phyloP scores from a whole-genome alignment of 2,329 filamentous ascomycete species.

The Trichoderma pleuroti region DNA sequence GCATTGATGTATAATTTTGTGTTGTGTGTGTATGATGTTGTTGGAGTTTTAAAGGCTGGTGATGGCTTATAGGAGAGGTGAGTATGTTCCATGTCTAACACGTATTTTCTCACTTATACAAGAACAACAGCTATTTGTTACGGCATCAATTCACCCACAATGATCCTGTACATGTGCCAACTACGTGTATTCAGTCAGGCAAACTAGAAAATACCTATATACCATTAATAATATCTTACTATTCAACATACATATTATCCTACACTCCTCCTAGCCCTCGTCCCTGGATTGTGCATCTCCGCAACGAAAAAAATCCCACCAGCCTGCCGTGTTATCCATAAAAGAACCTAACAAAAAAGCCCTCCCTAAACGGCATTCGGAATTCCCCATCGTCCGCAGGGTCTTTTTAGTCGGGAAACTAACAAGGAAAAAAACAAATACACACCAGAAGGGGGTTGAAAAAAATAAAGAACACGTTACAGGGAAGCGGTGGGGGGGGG shows the following conservation, averaged over 20 bases:
- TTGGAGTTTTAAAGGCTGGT: neutral
- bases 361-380: constrained; percentile 2
- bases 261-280: too few relatives aligned
- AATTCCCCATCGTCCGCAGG: neutral
- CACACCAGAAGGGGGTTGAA: neutral
- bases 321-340: neutral
- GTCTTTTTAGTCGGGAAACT: neutral
- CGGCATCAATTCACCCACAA: neutral
- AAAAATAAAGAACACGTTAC: neutral
- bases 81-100: neutral
- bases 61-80: neutral
- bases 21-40: neutral
- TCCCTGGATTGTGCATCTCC: neutral
- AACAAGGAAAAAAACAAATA: neutral
- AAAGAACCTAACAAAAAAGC: neutral
- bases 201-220: too few relatives aligned
- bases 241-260: too few relatives aligned
- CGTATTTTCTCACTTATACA: neutral
- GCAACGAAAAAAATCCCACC: neutral
- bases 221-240: too few relatives aligned
- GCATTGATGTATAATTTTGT: neutral
- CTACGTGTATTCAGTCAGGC: too few relatives aligned
- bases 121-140: neutral
- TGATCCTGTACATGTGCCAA: neutral
- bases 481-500: neutral